Conservation (phyloP, 495 filamentous ascomycete genomes). For the Penicillium herquei region DNA sequence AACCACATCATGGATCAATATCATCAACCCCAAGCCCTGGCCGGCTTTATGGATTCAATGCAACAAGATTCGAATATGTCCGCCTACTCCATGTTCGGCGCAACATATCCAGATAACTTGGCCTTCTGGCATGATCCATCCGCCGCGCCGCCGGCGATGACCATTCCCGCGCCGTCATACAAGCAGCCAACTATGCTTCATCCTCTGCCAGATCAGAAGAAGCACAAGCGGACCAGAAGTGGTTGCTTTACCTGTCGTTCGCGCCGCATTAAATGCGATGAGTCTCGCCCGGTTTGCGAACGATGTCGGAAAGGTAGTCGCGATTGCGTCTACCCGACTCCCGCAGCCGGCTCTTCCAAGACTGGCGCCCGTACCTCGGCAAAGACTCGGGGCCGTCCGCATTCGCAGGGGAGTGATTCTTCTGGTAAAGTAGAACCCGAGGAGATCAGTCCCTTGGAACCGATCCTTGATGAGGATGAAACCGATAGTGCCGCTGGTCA, state of each 20-base stretch:
- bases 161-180: conserved; percentile 24
- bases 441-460: conserved; percentile 49
- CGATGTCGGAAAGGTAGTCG: conserved; percentile 81
- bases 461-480: conserved; percentile 64
- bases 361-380: conserved; percentile 40
- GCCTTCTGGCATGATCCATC: conserved; percentile 45
- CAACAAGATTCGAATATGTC: conserved; percentile 29
- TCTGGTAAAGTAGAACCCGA: conserved; percentile 48
- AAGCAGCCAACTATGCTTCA: conserved; percentile 33
- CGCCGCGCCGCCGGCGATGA: conserved; percentile 20
- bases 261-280: conserved; percentile 92
- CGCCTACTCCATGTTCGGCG: conserved; percentile 37
- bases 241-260: conserved; percentile 93
- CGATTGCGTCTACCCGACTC: conserved; percentile 80
- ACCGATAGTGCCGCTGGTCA: conserved; percentile 27
- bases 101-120: conserved; percentile 40
- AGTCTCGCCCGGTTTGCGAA: conserved; percentile 82
- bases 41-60: conserved; percentile 31
- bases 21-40: conserved; percentile 34
- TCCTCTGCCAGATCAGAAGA: conserved; percentile 66
- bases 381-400: conserved; percentile 43
- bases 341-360: conserved; percentile 47
- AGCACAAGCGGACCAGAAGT: conserved; percentile 88
- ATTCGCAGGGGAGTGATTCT: conserved; percentile 45
- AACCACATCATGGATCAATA: conserved; percentile 34